These are phyloP conservation scores for Colletotrichum navitas DNA, from an alignment of 2,329 filamentous ascomycete genomes.

Conservation along the genomic window DNA sequence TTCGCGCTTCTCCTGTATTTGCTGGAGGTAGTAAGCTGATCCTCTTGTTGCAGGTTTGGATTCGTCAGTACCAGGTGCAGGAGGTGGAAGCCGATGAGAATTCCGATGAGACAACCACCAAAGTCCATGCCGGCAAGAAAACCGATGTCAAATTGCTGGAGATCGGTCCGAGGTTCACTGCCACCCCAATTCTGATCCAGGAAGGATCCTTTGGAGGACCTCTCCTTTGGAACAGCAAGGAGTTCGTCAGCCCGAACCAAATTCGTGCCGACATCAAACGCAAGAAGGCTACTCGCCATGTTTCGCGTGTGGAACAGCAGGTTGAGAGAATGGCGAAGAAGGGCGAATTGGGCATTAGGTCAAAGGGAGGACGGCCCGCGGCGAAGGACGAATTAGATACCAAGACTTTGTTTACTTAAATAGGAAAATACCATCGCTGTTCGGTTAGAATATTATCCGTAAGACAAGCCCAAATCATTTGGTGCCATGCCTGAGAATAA, in stretches of 20 bases:
- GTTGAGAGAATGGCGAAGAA: conserved; percentile 81
- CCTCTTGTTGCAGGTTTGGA: background rate
- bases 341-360: conserved; percentile 80
- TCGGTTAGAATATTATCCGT: background rate
- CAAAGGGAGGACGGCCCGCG: conserved; percentile 71
- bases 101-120: conserved; percentile 50
- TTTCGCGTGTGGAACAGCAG: conserved; percentile 78
- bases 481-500: background rate
- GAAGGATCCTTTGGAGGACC: conserved; percentile 96
- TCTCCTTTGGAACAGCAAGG: conserved; percentile 97
- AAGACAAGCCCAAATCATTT: background rate
- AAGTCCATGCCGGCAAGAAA: conserved; percentile 63
- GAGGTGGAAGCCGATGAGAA: conserved; percentile 51
- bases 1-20: no score
- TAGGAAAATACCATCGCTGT: conserved; percentile 23
- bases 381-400: conserved; percentile 81
- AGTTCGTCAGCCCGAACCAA: conserved; percentile 97
- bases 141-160: conserved; percentile 89
- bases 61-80: conserved; percentile 77
- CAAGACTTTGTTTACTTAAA: conserved; percentile 78
- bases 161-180: conserved; percentile 79
- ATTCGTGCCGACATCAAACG: conserved; percentile 84
- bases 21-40: background rate
- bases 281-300: conserved; percentile 83
- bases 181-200: conserved; percentile 83